phyloP scores from a whole-genome alignment of 75 land plant species.

The Pinus albicaulis region DNA sequence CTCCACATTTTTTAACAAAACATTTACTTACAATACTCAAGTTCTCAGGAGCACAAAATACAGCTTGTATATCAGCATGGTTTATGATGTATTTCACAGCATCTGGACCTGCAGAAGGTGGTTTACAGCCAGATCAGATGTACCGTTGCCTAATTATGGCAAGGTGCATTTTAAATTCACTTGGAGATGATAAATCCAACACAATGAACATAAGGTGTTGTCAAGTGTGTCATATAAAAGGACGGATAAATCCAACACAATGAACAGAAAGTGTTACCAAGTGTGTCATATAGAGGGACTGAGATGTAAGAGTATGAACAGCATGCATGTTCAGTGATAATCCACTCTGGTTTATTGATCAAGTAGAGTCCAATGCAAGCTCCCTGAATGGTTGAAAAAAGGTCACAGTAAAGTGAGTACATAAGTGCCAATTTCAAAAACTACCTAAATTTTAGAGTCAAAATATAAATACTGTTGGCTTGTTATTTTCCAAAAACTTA shows the following conservation, averaged over 20 bases:
- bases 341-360: constrained; percentile 95
- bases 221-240: constrained; percentile 98
- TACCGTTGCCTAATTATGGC: too few species aligned
- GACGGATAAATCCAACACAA: constrained; percentile 40
- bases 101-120: constrained; percentile 80
- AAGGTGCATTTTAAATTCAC: too few species aligned
- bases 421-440: too few species aligned
- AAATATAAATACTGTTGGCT: too few species aligned
- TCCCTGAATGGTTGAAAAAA: constrained; percentile 41
- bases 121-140: too few species aligned
- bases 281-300: constrained; percentile 96
- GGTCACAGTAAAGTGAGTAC: too few species aligned
- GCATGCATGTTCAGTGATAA: constrained; percentile 94
- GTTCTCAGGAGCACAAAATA: constrained; percentile 91
- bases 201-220: constrained; percentile 13
- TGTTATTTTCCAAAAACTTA: too few species aligned
- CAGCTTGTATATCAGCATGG: constrained; percentile 74
- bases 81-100: constrained; percentile 90
- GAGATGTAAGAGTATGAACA: constrained; percentile 90
- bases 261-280: constrained; percentile 46
- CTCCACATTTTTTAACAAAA: too few species aligned
- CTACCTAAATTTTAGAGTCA: too few species aligned
- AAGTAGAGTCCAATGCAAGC: constrained; percentile 83
- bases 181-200: too few species aligned
- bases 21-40: constrained; percentile 62